Percentiles rank a stretch among this genome's conserved stretches.
Conservation (phyloP, 2,329 filamentous ascomycete genomes). For the Gaeumannomyces tritici region DNA sequence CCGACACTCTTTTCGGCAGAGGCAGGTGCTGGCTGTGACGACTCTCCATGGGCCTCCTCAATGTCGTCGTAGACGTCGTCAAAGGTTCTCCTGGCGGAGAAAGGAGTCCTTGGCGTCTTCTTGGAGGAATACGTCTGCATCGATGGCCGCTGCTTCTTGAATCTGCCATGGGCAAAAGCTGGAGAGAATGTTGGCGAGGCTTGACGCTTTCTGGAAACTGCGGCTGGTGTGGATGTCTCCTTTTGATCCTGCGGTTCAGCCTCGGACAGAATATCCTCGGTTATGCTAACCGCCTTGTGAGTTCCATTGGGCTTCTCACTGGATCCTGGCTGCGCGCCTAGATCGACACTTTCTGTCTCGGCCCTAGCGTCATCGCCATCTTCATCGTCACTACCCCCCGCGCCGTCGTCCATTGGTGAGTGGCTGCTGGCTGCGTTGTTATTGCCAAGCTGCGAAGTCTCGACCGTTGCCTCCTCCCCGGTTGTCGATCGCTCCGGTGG, state of each 20-base stretch:
- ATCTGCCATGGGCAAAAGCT: neutral
- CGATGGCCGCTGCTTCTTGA: neutral
- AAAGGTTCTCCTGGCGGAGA: neutral
- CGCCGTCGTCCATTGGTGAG: constrained; percentile 12
- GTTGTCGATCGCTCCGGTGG: constrained; percentile 7
- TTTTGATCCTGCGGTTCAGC: neutral
- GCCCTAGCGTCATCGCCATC: constrained; percentile 14
- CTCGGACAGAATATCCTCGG: neutral
- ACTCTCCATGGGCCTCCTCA: constrained; percentile 10
- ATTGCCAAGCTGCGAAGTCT: too few species aligned
- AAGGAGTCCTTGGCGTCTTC: neutral
- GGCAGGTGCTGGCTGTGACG: constrained; percentile 2
- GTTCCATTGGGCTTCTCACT: neutral
- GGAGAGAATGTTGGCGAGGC: neutral
- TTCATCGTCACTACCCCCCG: constrained; percentile 9
- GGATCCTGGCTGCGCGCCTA: neutral
- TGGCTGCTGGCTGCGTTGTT: too few species aligned
- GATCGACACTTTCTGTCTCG: constrained; percentile 5
- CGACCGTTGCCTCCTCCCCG: neutral
- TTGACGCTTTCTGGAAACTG: neutral
- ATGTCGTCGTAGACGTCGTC: constrained; percentile 2
- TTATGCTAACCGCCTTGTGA: neutral
- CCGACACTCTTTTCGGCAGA: neutral
- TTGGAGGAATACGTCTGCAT: neutral
- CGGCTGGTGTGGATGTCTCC: neutral